These are phyloP conservation scores for Coemansia sp. DNA, from an alignment of 192 early-diverging fungal species.

Conservation along the genomic window DNA sequence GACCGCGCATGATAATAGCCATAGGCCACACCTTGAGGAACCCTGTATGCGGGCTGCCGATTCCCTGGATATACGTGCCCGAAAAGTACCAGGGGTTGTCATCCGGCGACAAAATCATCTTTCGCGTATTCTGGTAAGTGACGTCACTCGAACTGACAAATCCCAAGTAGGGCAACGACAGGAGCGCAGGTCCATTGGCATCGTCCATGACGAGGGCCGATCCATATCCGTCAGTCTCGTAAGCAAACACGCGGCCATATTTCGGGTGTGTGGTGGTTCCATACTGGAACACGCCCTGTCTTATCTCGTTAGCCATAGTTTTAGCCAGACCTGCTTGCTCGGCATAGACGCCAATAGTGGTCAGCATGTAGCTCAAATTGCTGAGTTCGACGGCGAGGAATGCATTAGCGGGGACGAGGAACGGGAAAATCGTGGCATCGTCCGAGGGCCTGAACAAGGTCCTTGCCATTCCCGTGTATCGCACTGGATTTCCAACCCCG, in stretches of 20 bases:
- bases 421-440: conserved; percentile 46
- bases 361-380: conserved; percentile 51
- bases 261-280: conserved; percentile 58
- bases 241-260: conserved; percentile 65
- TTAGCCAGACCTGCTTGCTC: conserved; percentile 48
- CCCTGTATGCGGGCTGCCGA: conserved; percentile 68
- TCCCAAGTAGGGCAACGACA: conserved; percentile 65
- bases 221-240: conserved; percentile 76
- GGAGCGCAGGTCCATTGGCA: conserved; percentile 67
- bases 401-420: conserved; percentile 52
- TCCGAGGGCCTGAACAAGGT: conserved; percentile 49
- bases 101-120: conserved; percentile 59
- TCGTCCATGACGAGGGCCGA: conserved; percentile 70
- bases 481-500: conserved; percentile 42
- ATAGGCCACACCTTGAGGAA: conserved; percentile 71
- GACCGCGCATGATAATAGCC: conserved; percentile 59
- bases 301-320: conserved; percentile 53
- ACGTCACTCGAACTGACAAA: conserved; percentile 57
- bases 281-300: conserved; percentile 56
- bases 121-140: conserved; percentile 63
- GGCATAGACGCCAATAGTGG: conserved; percentile 14
- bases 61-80: conserved; percentile 55
- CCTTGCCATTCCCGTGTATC: conserved; percentile 47
- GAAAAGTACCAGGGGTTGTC: conserved; percentile 70
- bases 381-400: conserved; percentile 63